phyloP scores from a whole-genome alignment of 495 filamentous ascomycete genomes.

The Rhypophila decipiens region DNA sequence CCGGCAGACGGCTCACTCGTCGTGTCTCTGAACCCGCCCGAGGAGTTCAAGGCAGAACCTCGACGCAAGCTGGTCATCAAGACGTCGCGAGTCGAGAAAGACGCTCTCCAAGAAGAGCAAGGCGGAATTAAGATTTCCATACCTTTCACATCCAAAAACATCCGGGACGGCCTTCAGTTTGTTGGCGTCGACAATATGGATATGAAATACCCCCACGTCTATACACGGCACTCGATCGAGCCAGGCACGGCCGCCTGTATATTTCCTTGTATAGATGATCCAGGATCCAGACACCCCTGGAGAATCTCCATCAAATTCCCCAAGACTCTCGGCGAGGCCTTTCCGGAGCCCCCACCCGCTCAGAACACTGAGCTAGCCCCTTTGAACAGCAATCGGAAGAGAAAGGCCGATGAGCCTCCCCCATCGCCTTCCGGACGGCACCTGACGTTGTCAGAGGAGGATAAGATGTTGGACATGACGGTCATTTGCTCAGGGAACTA shows the following conservation, averaged over 20 bases:
- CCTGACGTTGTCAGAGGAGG: conserved; percentile 53
- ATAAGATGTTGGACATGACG: conserved; percentile 76
- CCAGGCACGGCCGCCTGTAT: conserved; percentile 76
- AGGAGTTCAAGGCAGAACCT: conserved; percentile 26
- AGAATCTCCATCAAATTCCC: conserved; percentile 81
- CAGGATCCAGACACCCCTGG: conserved; percentile 73
- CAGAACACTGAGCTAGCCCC: conserved; percentile 13
- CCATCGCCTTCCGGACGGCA: conserved; percentile 26
- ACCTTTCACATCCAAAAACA: conserved; percentile 64
- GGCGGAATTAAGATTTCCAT: conserved; percentile 48
- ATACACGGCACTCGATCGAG: conserved; percentile 71
- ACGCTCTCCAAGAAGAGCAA: conserved; percentile 23
- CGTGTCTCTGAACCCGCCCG: conserved; percentile 31
- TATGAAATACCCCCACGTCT: conserved; percentile 79
- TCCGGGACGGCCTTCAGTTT: conserved; percentile 85
- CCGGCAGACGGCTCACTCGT: conserved; percentile 37
- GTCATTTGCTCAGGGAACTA: conserved; percentile 87
- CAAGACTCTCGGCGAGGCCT: conserved; percentile 78
- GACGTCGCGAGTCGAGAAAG: conserved; percentile 23
- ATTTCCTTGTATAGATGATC: conserved; percentile 88
- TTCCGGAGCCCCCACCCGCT: conserved; percentile 37
- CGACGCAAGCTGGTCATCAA: conserved; percentile 24
- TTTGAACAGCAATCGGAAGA: conserved; percentile 22
- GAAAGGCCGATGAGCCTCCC: conserved; percentile 27
- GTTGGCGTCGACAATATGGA: conserved; percentile 76